Percentiles rank a stretch among this genome's conserved stretches.
Evolutionary conservation across 805 yeast genomes (phyloP).

Genomic region (Torulaspora quercuum): DNA sequence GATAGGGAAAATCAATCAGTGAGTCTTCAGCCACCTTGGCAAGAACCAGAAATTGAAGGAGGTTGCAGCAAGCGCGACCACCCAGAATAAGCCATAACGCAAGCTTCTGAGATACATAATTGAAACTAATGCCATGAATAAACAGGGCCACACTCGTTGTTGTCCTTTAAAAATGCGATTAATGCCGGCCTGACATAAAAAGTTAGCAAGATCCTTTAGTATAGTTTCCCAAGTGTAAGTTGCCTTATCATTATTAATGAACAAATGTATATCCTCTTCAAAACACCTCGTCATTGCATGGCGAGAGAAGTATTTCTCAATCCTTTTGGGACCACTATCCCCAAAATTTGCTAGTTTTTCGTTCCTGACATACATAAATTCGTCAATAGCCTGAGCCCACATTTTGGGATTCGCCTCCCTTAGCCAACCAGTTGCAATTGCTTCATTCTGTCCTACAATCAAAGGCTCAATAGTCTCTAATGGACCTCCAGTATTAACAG

Average conservation of each 20-base stretch:
- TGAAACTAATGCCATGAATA: slow-evolving; percentile 16
- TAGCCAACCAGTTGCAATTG: slow-evolving; percentile 61
- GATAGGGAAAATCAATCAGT: too few relatives aligned
- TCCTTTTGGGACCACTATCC: slow-evolving; percentile 34
- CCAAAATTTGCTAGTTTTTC: slow-evolving; percentile 17
- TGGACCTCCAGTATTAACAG: slow-evolving; percentile 91
- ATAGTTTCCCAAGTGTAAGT: slow-evolving; percentile 35
- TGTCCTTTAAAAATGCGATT: slow-evolving; percentile 12
- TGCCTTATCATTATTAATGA: slow-evolving; percentile 26
- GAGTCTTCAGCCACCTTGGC: too few relatives aligned
- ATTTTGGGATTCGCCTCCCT: slow-evolving; percentile 44
- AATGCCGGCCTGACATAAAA: slow-evolving; percentile 18
- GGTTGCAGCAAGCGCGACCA: slow-evolving; percentile 10
- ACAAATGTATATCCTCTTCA: slow-evolving; percentile 36
- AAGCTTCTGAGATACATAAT: slow-evolving; percentile 12
- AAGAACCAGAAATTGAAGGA: not conserved
- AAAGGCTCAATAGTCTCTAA: slow-evolving; percentile 57
- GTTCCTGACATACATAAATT: slow-evolving; percentile 35
- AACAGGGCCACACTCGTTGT: slow-evolving; percentile 16
- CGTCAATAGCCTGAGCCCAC: slow-evolving; percentile 54
- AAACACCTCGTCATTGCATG: slow-evolving; percentile 40
- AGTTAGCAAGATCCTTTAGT: slow-evolving; percentile 12
- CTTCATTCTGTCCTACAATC: slow-evolving; percentile 27
- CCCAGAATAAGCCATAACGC: slow-evolving; percentile 19
- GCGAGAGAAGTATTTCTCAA: slow-evolving; percentile 37